These are phyloP conservation scores for Suillus tomentosus DNA, from an alignment of 768 basidiomycete species.

Conservation along the genomic window DNA sequence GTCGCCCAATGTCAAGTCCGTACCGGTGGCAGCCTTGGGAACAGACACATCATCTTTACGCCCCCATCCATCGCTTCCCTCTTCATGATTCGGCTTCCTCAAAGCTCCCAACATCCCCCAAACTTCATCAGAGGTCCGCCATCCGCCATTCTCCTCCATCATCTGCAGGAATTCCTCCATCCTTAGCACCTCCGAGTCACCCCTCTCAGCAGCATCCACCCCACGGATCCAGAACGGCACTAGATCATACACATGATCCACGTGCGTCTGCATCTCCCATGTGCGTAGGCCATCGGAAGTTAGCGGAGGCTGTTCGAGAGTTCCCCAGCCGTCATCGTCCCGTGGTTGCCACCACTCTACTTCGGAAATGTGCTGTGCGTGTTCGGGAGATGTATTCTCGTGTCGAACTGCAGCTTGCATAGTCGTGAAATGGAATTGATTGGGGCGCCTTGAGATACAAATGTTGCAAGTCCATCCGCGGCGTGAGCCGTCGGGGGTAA, in stretches of 20 bases:
- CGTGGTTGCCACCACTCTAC: conserved; percentile 15
- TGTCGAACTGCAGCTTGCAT: conserved; percentile 34
- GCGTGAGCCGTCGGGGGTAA: conserved; percentile 28
- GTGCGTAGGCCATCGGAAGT: conserved; percentile 30
- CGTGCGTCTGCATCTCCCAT: conserved; percentile 35
- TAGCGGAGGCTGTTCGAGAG: conserved; percentile 31
- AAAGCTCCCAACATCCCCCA: conserved; percentile 32
- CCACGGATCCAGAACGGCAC: conserved; percentile 57
- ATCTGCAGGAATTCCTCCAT: conserved; percentile 49
- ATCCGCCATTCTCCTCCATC: conserved; percentile 38
- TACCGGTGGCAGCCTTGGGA: conserved; percentile 19
- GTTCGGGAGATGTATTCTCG: conserved; percentile 27
- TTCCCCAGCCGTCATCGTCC: conserved; percentile 29
- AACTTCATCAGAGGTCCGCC: conserved; percentile 31
- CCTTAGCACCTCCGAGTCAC: conserved; percentile 35
- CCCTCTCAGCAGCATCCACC: conserved; percentile 48
- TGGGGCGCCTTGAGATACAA: conserved; percentile 29
- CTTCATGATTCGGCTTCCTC: conserved; percentile 13
- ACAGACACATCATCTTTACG: conserved; percentile 16
- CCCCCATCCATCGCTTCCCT: conserved; percentile 14
- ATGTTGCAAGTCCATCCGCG: conserved; percentile 36
- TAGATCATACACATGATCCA: conserved; percentile 51
- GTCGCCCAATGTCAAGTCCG: conserved; percentile 21
- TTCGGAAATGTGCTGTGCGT: conserved; percentile 19
- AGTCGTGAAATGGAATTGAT: conserved; percentile 26